Evolutionary conservation across 257 asterid species (phyloP).

Genomic region (Solanum phureja): DNA sequence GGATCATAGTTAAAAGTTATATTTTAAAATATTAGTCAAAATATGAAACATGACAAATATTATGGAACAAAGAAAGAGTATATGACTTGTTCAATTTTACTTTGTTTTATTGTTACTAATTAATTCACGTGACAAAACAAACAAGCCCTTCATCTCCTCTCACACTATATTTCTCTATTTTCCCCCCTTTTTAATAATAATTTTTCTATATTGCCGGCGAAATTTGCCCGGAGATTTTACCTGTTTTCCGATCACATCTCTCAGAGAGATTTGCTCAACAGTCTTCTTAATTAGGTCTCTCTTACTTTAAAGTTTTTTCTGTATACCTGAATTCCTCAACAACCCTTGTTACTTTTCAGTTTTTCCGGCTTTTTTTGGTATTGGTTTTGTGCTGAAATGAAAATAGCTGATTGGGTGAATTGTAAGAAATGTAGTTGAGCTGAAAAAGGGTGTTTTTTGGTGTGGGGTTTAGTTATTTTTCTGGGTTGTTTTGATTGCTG

Average conservation of each 20-base stretch:
- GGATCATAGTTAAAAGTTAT: too few species aligned
- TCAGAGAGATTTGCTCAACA: neutral
- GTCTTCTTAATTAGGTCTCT: neutral
- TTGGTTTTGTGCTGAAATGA: neutral
- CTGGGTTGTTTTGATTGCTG: neutral
- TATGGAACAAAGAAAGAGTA: neutral
- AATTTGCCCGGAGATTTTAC: neutral
- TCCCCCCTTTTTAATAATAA: neutral
- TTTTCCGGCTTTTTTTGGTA: neutral
- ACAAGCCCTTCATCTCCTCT: neutral
- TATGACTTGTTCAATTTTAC: neutral
- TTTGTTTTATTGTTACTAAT: neutral
- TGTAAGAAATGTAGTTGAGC: conserved; percentile 12
- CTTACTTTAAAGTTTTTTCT: neutral
- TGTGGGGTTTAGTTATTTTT: neutral
- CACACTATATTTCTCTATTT: neutral
- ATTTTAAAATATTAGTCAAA: too few species aligned
- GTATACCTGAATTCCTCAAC: neutral
- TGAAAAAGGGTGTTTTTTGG: neutral
- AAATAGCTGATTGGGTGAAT: neutral
- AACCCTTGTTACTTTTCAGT: neutral
- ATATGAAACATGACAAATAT: neutral
- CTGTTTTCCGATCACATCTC: neutral
- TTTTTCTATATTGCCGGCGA: neutral
- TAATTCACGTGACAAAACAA: neutral